Base-by-base conservation (phyloP, 768 basidiomycete species). In the Naganishia vaughanmartiniae region DNA sequence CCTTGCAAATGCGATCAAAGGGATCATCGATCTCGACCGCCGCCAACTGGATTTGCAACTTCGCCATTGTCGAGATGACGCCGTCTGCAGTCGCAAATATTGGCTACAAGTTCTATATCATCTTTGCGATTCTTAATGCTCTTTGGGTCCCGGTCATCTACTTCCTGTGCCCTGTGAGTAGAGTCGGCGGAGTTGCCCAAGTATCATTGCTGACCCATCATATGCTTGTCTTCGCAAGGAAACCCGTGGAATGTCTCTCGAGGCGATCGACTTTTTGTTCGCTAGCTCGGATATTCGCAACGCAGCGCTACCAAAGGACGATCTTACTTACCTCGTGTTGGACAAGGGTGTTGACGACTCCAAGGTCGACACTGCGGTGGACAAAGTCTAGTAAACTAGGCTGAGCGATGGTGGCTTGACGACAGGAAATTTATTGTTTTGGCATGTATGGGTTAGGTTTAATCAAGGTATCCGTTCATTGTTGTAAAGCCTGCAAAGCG, bases 71-170 rank as follows among this genome's bases (percentile, higher is more conserved):
- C n/a, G 54, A 72, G 48, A 72, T 72, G 48, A 72, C 71, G 9
- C 71, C 71, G 9, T 45, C 46, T 31, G 66, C 71, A 17, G 19
- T 72, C 5, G 51, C 33, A 28, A 60, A 42, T 57, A 63, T 68
- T n/a, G 45, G 56, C 4, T 72, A 68, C 48, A 72, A 72, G 51
- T 68, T 57, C 34, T 72, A 72, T 39, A 72, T 72, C 54, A 72
- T 72, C 58, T 72, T 72, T 48, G 71, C 71, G n/a, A 54, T 72
- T 17, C 66, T 72, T 24, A 72, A 72, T n/a, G 71, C 71, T 12
- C 19, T 57, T 34, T 72, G 66, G 66, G 71, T 72, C 10, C 71
- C 71, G 4, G 58, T 67, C 34, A 67, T 72, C 39, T 72, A 65
- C 48, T 28, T 72, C 24, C 34, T 72, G 45, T 72, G 58, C 48